A percentile compares a stretch with the other conserved stretches of the same genome.
These are phyloP conservation scores for Ziziphus jujuba DNA, from an alignment of 306 rosid species.

Conservation along the genomic window DNA sequence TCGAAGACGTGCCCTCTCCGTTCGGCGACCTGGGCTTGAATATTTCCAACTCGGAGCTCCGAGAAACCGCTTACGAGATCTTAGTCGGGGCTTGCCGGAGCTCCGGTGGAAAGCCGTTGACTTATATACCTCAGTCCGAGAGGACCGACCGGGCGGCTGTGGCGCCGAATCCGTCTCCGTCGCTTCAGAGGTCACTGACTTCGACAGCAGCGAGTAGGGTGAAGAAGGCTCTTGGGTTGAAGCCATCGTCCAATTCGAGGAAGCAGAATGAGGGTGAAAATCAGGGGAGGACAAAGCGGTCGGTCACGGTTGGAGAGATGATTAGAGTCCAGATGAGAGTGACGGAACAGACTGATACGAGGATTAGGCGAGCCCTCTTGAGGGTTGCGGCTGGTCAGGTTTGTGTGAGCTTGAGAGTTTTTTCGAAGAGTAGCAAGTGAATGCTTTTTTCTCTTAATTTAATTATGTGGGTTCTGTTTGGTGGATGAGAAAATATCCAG, in stretches of 20 bases:
- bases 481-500: slow-evolving; percentile 6
- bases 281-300: slow-evolving; percentile 43
- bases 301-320: slow-evolving; percentile 76
- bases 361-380: slow-evolving; percentile 75
- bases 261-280: slow-evolving; percentile 33
- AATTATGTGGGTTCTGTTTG: background rate
- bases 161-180: slow-evolving; percentile 35
- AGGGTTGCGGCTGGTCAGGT: slow-evolving; percentile 95
- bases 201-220: slow-evolving; percentile 81
- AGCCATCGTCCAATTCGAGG: slow-evolving; percentile 49
- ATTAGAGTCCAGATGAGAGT: slow-evolving; percentile 82
- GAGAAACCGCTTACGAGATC: slow-evolving; percentile 91
- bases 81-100: slow-evolving; percentile 78
- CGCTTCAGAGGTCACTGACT: slow-evolving; percentile 78
- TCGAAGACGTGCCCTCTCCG: slow-evolving; percentile 59
- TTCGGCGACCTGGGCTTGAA: slow-evolving; percentile 47
- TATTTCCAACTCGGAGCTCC: slow-evolving; percentile 71
- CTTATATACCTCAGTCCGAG: slow-evolving; percentile 80
- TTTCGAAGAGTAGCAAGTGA: no score
- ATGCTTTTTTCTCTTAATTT: background rate
- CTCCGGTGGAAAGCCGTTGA: slow-evolving; percentile 72
- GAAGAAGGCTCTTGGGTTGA: slow-evolving; percentile 84
- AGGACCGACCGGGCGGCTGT: slow-evolving; percentile 49
- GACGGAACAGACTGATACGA: slow-evolving; percentile 77
- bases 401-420: background rate